These are phyloP conservation scores for Coemansia aciculifera DNA, from an alignment of 192 early-diverging fungal genomes.

Conservation along the genomic window DNA sequence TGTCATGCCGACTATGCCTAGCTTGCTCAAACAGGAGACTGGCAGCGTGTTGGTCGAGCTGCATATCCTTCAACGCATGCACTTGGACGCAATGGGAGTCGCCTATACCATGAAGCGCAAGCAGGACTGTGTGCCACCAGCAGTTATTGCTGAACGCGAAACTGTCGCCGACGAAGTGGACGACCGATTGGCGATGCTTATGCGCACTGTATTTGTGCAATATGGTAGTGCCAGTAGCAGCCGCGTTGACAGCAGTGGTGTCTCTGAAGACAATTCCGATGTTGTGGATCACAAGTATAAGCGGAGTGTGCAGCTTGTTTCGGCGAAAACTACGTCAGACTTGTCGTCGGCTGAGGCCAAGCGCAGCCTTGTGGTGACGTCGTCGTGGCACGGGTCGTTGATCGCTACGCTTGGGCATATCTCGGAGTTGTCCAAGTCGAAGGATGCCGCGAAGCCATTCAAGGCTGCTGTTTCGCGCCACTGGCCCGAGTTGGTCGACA, in stretches of 20 bases:
- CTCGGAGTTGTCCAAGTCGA: slow-evolving; percentile 4
- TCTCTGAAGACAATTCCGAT: not conserved
- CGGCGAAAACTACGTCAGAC: not conserved
- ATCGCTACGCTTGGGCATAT: slow-evolving; percentile 17
- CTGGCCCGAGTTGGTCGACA: slow-evolving; percentile 31
- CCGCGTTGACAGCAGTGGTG: not conserved
- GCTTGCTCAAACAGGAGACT: slow-evolving; percentile 90
- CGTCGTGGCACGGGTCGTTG: slow-evolving; percentile 32
- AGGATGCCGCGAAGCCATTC: slow-evolving; percentile 9
- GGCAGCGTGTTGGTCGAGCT: slow-evolving; percentile 65
- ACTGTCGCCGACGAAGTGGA: slow-evolving; percentile 61
- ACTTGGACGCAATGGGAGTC: slow-evolving; percentile 43
- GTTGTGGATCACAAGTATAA: not conserved
- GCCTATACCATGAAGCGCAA: not conserved
- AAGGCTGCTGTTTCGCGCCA: slow-evolving; percentile 12
- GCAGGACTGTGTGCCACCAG: not conserved
- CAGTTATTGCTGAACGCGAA: slow-evolving; percentile 44
- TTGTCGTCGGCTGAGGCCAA: slow-evolving; percentile 22
- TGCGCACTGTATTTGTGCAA: slow-evolving; percentile 25
- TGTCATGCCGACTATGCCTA: slow-evolving; percentile 88
- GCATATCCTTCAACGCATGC: slow-evolving; percentile 78
- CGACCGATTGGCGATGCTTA: slow-evolving; percentile 62
- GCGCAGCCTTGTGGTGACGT: slow-evolving; percentile 16
- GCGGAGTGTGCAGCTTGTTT: not conserved
- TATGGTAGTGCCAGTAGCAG: slow-evolving; percentile 16